These are phyloP conservation scores for Blastobotrys buckinghamii DNA, from an alignment of 1,139 yeast genomes.

Conservation along the genomic window DNA sequence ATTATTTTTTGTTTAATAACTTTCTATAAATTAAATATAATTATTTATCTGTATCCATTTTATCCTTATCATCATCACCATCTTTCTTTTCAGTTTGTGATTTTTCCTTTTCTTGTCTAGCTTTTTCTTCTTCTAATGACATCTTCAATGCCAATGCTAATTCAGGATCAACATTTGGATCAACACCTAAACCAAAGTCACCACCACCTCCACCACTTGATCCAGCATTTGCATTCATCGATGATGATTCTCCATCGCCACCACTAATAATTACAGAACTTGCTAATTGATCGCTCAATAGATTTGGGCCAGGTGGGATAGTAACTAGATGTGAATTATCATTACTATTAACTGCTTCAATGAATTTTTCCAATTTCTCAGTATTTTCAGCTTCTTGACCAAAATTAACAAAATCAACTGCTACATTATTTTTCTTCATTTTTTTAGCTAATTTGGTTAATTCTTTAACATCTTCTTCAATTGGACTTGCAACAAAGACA, in stretches of 20 bases:
- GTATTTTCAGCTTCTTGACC: slow-evolving; percentile 85
- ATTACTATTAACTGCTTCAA: slow-evolving; percentile 66
- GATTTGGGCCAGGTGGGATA: slow-evolving; percentile 80
- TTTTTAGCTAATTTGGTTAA: slow-evolving; percentile 83
- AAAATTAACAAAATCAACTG: slow-evolving; percentile 84
- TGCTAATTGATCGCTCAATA: slow-evolving; percentile 68
- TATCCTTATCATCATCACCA: slow-evolving; percentile 16
- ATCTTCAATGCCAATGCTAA: slow-evolving; percentile 88
- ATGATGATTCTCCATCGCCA: slow-evolving; percentile 40
- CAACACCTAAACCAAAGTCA: slow-evolving; percentile 59
- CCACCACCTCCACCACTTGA: slow-evolving; percentile 38
- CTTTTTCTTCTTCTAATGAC: slow-evolving; percentile 76
- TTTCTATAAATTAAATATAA: not conserved
- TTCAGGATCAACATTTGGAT: slow-evolving; percentile 95
- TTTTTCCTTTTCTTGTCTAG: slow-evolving; percentile 60
- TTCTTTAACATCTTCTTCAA: slow-evolving; percentile 62
- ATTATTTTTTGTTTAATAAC: not conserved
- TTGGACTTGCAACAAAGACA: slow-evolving; percentile 86
- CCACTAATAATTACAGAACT: slow-evolving; percentile 57
- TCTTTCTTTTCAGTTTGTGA: slow-evolving; percentile 13
- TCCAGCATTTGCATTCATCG: slow-evolving; percentile 37
- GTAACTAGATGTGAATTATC: slow-evolving; percentile 82
- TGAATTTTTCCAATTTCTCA: slow-evolving; percentile 72
- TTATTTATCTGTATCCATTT: slow-evolving; percentile 17
- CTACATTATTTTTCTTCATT: slow-evolving; percentile 88